These are phyloP conservation scores for Phytophthora citrophthora DNA, from an alignment of 352 stramenopile genomes.

Conservation along the genomic window DNA sequence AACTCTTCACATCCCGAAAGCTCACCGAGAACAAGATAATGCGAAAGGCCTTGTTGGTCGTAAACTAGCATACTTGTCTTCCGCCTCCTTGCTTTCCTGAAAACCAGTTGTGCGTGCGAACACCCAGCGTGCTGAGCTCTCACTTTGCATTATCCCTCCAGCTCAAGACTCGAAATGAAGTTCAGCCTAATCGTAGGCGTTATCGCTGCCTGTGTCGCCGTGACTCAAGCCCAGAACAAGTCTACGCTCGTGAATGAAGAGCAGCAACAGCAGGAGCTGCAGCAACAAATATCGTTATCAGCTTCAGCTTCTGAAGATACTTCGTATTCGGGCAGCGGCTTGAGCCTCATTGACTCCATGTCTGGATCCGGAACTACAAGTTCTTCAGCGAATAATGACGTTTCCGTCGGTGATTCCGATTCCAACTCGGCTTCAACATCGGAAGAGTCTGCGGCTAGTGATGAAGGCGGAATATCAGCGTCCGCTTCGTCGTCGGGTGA, in stretches of 20 bases:
- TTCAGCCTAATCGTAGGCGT: not conserved
- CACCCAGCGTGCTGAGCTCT: constrained; percentile 1
- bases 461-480: not conserved
- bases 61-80: not conserved
- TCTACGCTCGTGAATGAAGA: not conserved
- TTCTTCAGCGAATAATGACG: not conserved
- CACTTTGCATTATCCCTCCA: constrained; percentile 1
- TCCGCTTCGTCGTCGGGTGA: constrained; percentile 1
- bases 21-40: not conserved
- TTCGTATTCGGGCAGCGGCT: not conserved
- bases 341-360: not conserved
- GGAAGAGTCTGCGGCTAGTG: constrained; percentile 1
- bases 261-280: not conserved
- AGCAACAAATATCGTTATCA: not conserved
- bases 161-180: not conserved
- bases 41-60: not conserved
- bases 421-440: not conserved
- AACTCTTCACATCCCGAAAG: constrained; percentile 8
- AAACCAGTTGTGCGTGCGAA: constrained; percentile 8
- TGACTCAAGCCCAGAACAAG: constrained; percentile 3
- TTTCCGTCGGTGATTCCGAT: not conserved
- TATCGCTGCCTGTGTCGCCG: not conserved
- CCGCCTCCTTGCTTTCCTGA: not conserved
- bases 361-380: not conserved
- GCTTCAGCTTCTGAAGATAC: not conserved